Evolutionary conservation across 768 basidiomycete species (phyloP).

Genomic region (Lactarius hengduanensis): DNA sequence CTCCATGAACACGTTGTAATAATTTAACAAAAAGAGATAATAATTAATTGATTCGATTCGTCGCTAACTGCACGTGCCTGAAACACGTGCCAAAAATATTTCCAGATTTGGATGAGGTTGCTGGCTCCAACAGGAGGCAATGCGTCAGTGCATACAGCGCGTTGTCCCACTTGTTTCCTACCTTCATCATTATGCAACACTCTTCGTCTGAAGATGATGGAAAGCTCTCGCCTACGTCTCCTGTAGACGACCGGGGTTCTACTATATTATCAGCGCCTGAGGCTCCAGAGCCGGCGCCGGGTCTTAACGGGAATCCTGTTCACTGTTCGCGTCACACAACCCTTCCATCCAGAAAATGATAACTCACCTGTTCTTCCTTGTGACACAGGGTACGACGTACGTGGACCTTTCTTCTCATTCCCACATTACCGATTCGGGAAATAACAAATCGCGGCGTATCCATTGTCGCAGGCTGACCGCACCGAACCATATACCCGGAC

Average conservation of each 20-base stretch:
- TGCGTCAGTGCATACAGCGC: slow-evolving; percentile 1
- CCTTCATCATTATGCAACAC: slow-evolving; percentile 13
- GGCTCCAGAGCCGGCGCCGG: slow-evolving; percentile 63
- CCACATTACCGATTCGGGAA: slow-evolving; percentile 8
- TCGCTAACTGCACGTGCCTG: slow-evolving; percentile 13
- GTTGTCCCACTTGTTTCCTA: slow-evolving; percentile 14
- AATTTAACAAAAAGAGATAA: not conserved
- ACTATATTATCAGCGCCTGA: slow-evolving; percentile 43
- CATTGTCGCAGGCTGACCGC: slow-evolving; percentile 62
- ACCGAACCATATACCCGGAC: slow-evolving; percentile 83
- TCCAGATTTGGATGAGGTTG: not conserved
- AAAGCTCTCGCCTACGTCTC: slow-evolving; percentile 41
- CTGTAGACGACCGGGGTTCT: slow-evolving; percentile 64
- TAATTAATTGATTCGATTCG: slow-evolving; percentile 10
- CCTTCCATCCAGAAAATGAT: slow-evolving; percentile 23
- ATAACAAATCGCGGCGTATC: slow-evolving; percentile 21
- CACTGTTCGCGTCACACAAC: slow-evolving; percentile 58
- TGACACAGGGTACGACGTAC: slow-evolving; percentile 76
- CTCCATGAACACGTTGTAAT: not conserved
- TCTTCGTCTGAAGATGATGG: slow-evolving; percentile 35
- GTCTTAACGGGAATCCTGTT: slow-evolving; percentile 71
- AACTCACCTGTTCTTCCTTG: slow-evolving; percentile 14
- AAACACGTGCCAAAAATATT: slow-evolving; percentile 8
- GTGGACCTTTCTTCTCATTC: slow-evolving; percentile 36
- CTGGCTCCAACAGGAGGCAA: not conserved